Conservation (phyloP, 2,329 filamentous ascomycete species). For the Stemphylium lycopersici region DNA sequence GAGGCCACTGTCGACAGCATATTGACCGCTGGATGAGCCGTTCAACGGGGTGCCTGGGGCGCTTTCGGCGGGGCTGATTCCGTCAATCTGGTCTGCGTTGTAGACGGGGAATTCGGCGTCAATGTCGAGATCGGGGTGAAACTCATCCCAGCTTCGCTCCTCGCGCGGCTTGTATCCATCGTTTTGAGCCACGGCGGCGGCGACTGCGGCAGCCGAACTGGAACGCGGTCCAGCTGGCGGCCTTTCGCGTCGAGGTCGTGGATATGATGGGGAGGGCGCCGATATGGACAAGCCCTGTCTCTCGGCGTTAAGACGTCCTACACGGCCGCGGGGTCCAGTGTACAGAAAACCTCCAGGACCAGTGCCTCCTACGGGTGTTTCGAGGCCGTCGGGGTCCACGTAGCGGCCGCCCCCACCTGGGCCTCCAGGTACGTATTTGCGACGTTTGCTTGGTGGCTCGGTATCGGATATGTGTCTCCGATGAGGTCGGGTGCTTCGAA, state of each 20-base stretch:
- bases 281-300: slow-evolving; percentile 50
- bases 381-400: slow-evolving; percentile 72
- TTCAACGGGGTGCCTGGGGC: slow-evolving; percentile 55
- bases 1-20: slow-evolving; percentile 43
- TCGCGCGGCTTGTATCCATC: slow-evolving; percentile 98
- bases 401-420: slow-evolving; percentile 86
- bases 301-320: slow-evolving; percentile 58
- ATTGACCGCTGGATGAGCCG: slow-evolving; percentile 34
- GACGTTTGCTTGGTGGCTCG: slow-evolving; percentile 53
- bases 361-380: slow-evolving; percentile 61
- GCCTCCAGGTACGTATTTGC: slow-evolving; percentile 80
- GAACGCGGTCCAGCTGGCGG: slow-evolving; percentile 68
- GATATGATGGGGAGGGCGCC: slow-evolving; percentile 55
- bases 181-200: slow-evolving; percentile 84
- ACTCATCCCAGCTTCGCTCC: slow-evolving; percentile 96
- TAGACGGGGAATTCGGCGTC: slow-evolving; percentile 80
- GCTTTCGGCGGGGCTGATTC: slow-evolving; percentile 57
- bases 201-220: slow-evolving; percentile 85
- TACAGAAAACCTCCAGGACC: slow-evolving; percentile 58
- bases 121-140: slow-evolving; percentile 93
- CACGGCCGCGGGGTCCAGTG: slow-evolving; percentile 60
- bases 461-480: slow-evolving; percentile 46
- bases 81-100: slow-evolving; percentile 83
- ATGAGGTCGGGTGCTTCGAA: slow-evolving; percentile 43
- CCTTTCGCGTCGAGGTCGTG: slow-evolving; percentile 47